Percentiles rank a stretch among this genome's conserved stretches.
Evolutionary conservation across 2,329 filamentous ascomycete genomes (phyloP).

Genomic region (Didymella pomorum): DNA sequence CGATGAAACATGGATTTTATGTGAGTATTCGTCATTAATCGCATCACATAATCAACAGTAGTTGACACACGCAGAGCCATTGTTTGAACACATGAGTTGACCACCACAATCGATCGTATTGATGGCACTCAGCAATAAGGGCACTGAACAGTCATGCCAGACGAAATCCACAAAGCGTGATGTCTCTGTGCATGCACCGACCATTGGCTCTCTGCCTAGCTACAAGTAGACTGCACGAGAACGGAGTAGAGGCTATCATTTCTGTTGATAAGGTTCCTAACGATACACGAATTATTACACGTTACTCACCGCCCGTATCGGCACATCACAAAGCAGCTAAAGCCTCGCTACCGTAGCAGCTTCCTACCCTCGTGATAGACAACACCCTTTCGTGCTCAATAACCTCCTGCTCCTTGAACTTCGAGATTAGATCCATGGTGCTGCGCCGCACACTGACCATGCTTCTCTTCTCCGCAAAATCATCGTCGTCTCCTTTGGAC

Average conservation of each 20-base stretch:
- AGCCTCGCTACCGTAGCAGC: conserved; percentile 5
- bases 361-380: conserved; percentile 30
- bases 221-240: not conserved
- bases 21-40: no score
- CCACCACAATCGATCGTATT: not conserved
- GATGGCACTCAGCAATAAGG: not conserved
- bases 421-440: conserved; percentile 52
- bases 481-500: conserved; percentile 25
- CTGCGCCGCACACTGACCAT: conserved; percentile 50
- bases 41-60: not conserved
- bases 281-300: not conserved
- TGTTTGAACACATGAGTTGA: not conserved
- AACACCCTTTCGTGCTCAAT: conserved; percentile 45
- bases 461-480: conserved; percentile 34
- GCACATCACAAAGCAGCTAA: conserved; percentile 9
- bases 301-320: not conserved
- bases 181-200: not conserved
- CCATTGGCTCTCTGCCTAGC: not conserved
- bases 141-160: not conserved
- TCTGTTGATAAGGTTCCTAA: not conserved
- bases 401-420: conserved; percentile 48
- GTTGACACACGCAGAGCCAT: not conserved
- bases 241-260: not conserved
- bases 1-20: no score
- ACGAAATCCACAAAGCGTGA: no score